Evolutionary conservation across 768 basidiomycete species (phyloP).

Genomic region (Leccinum rimulosum): DNA sequence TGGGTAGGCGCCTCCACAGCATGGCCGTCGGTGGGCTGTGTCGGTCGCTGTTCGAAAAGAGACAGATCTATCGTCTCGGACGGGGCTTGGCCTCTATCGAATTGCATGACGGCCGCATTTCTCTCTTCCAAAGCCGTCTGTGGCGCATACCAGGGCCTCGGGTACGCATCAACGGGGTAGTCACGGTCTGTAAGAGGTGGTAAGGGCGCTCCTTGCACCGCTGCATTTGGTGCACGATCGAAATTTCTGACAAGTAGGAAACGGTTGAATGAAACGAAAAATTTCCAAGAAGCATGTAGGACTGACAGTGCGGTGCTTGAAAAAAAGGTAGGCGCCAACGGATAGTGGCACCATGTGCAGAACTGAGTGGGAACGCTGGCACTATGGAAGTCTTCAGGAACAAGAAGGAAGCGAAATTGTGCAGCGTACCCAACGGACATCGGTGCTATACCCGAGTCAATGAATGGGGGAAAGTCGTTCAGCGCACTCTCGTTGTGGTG

Average conservation of each 20-base stretch:
- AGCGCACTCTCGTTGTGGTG: not conserved
- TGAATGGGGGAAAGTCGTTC: not conserved
- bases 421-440: conserved; percentile 9
- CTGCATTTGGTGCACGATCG: not conserved
- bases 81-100: conserved; percentile 9
- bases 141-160: not conserved
- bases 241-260: conserved; percentile 6
- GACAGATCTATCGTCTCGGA: conserved; percentile 1
- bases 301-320: conserved; percentile 13
- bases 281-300: not conserved
- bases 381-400: conserved; percentile 11
- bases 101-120: not conserved
- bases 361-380: not conserved
- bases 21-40: conserved; percentile 9
- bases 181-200: not conserved
- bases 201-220: too few species aligned
- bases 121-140: not conserved
- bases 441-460: not conserved
- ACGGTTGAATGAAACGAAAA: not conserved
- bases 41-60: not conserved
- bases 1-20: conserved; percentile 16
- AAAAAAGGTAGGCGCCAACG: not conserved
- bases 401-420: not conserved
- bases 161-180: not conserved
- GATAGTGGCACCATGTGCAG: not conserved